These are phyloP conservation scores for Pseudogymnoascus sp. DNA, from an alignment of 2,329 filamentous ascomycete genomes.

Conservation along the genomic window DNA sequence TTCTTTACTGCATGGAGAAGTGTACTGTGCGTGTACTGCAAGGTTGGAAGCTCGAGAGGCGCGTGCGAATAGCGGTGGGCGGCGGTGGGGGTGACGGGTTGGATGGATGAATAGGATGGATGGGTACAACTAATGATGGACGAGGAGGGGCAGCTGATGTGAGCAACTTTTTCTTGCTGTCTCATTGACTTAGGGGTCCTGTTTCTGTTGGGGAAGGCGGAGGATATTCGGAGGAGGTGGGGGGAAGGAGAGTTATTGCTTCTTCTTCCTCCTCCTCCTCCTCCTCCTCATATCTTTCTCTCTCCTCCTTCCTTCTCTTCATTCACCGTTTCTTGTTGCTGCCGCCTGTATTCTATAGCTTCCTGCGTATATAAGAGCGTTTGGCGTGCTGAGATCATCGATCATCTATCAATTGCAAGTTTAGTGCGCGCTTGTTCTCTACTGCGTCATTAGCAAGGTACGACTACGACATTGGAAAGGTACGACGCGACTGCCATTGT, in stretches of 20 bases:
- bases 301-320: not conserved
- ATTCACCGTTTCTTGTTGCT: not conserved
- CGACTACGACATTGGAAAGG: constrained; percentile 1
- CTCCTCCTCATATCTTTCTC: not conserved
- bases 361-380: not conserved
- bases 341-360: not conserved
- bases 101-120: not conserved
- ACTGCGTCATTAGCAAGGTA: constrained; percentile 6
- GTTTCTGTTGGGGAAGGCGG: not conserved
- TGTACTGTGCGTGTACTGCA: not conserved
- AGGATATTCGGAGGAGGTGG: not conserved
- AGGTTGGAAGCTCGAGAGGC: not conserved
- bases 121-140: not conserved
- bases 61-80: not conserved
- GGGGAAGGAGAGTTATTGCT: not conserved
- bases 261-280: not conserved
- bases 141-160: constrained; percentile 6
- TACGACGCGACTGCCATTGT: not conserved
- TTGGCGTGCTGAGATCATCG: constrained; percentile 1
- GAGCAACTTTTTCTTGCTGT: not conserved
- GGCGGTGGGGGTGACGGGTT: not conserved
- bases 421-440: not conserved
- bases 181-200: not conserved
- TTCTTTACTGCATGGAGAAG: constrained; percentile 8
- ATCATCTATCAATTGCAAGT: not conserved